Base-by-base conservation (phyloP, 352 stramenopile genomes). In the Phytophthora agathidicida region DNA sequence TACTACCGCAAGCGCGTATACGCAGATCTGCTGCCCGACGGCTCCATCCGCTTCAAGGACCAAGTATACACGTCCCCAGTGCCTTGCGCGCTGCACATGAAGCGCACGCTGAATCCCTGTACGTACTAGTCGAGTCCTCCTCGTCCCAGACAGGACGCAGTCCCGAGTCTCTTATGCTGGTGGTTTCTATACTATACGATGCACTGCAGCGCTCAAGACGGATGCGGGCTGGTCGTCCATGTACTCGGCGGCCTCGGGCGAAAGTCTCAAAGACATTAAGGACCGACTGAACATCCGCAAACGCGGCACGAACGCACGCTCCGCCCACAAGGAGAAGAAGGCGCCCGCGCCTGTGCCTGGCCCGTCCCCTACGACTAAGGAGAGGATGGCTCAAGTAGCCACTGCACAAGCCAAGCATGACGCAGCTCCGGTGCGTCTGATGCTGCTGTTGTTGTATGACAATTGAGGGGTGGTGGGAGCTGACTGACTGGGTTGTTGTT, bases 1-100 rank as follows among this genome's bases (percentile, higher is more conserved):
- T 93, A 93, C 68, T 93, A 93, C 59, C 83, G 83, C 36, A 88
- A 89, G 53, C 80, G 80, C 48, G 74, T 89, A 44, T 91, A 88
- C 68, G 83, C 83, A 1, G 83, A 93, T 39, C 62, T 93, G 36
- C 65, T 89, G n/a, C 54, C 71, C 22, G 80, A 93, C 58, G 80
- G 83, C 16, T 88, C 80, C 19, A 91, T 93, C 69, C 77, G 73
- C 50, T 93, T 89, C 54, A 84, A 93, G 52, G 80, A 88, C 62
- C 65, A 75, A 22, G 62, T 90, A n/a, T 93, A 89, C 73, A 84
- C 78, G 61, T 89, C 79, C 1, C 80, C 80, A 11, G 73, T 89
- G 37, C 74, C 83, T 11, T 88, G 82, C 19, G 80, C 83, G 39
- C 51, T 93, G 28, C 80, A 89, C 45, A 93, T 93, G 83, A 93